Base-by-base conservation (phyloP, 2,329 filamentous ascomycete species). In the Sporothrix pseudoabietina region DNA sequence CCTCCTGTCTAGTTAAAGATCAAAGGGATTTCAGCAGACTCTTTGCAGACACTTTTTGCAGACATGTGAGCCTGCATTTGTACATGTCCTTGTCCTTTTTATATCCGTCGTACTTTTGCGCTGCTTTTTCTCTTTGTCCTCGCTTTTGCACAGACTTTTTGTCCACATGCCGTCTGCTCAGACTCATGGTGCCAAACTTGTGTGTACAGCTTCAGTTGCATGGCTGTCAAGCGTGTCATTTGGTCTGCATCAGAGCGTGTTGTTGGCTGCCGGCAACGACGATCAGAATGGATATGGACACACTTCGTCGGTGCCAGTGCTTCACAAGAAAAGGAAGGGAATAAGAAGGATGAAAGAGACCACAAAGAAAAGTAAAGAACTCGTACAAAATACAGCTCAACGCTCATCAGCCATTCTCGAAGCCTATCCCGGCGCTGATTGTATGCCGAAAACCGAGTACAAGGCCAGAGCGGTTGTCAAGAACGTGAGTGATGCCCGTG, bases 81-180 rank as follows among this genome's bases (percentile, higher is more conserved):
- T 55, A 30, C 19, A 19, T 19, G 19, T 49, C 16, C 22, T n/a
- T 57, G 19, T 57, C 26, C 22, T 30, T 35, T 35, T 35, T 35
- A 35, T 35, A 7, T 7, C 35, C 35, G 4, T 35, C 35, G 35
- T 35, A 35, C 35, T 35, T 35, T 35, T 35, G 35, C 35, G 35
- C 22, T 47, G 4, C 14, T n/a, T 66, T 30, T n/a, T 8, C 26
- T 49, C n/a, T n/a, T 47, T 30, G 9, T n/a, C n/a, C 41, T n/a
- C 10, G 5, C 41, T 54, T 52, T 8, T 69, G 66, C 66, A 49
- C 68, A 70, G 49, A 70, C 68, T 22, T 65, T 65, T 26, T 41
- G 16, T 55, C 35, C 52, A 39, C 35, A 47, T 59, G 54, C 39
- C 54, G 54, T 59, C 55, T 54, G 54, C 69, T 61, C 69, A 71